These are phyloP conservation scores for Pythium biforme DNA, from an alignment of 352 stramenopile species.

Conservation along the genomic window DNA sequence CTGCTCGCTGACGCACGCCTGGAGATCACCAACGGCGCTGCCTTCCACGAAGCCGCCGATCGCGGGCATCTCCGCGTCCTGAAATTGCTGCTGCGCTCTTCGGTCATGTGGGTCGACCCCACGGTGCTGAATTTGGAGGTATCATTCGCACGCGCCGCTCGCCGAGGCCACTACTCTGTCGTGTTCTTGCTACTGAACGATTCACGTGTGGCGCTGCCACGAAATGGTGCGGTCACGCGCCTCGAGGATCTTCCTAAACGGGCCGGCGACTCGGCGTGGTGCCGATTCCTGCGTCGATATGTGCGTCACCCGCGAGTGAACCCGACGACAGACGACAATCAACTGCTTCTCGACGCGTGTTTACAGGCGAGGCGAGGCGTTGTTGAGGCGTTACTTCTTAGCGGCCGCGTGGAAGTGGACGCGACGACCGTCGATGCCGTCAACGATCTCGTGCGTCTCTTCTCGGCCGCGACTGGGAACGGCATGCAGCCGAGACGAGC, in stretches of 20 bases:
- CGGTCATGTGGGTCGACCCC: neutral
- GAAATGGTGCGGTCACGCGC: conserved; percentile 1
- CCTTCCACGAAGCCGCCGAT: conserved; percentile 17
- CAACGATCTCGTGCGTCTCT: conserved; percentile 4
- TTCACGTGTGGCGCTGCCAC: conserved; percentile 1
- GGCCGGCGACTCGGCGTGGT: conserved; percentile 18
- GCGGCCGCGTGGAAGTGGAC: conserved; percentile 3
- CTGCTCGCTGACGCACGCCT: conserved; percentile 16
- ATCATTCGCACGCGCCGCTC: neutral
- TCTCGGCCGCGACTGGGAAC: neutral
- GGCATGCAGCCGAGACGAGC: neutral
- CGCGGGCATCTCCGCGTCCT: conserved; percentile 14
- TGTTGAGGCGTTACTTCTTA: conserved; percentile 18
- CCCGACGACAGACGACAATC: conserved; percentile 13
- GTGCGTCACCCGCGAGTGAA: conserved; percentile 20
- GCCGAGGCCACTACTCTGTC: conserved; percentile 12
- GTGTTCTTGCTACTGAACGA: conserved; percentile 17
- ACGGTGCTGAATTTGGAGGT: conserved; percentile 6
- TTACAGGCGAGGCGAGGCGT: conserved; percentile 5
- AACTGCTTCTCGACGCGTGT: conserved; percentile 22
- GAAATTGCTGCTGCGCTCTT: neutral
- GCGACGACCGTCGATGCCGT: conserved; percentile 6
- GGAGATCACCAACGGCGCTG: conserved; percentile 7
- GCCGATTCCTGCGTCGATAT: conserved; percentile 18
- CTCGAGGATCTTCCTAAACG: conserved; percentile 19